Evolutionary conservation across 352 stramenopile species (phyloP).

Genomic region (Globisporangium lucens): DNA sequence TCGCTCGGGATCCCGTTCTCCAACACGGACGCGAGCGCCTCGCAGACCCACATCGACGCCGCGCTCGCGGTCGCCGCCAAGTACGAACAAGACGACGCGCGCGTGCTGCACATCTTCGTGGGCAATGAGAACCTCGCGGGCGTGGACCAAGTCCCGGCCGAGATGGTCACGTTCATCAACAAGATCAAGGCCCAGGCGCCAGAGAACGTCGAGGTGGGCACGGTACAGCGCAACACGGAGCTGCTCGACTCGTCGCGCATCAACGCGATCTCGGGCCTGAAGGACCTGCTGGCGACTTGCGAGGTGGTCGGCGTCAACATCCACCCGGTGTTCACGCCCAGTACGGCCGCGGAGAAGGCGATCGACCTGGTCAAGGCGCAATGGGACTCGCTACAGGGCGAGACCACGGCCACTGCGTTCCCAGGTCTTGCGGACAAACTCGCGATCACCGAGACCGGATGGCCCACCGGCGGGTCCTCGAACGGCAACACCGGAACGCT

Average conservation of each 20-base stretch:
- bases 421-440: constrained; percentile 47
- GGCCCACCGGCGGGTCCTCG: constrained; percentile 38
- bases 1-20: constrained; percentile 45
- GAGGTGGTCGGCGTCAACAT: constrained; percentile 75
- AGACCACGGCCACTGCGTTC: constrained; percentile 32
- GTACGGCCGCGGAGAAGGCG: constrained; percentile 30
- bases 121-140: constrained; percentile 56
- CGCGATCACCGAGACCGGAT: constrained; percentile 59
- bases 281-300: constrained; percentile 44
- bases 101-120: constrained; percentile 52
- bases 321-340: constrained; percentile 53
- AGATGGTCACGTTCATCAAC: constrained; percentile 42
- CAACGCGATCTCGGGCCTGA: constrained; percentile 27
- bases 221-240: constrained; percentile 52
- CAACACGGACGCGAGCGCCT: constrained; percentile 28
- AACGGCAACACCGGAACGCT: constrained; percentile 45
- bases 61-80: constrained; percentile 26
- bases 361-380: constrained; percentile 40
- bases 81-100: constrained; percentile 29
- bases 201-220: constrained; percentile 32
- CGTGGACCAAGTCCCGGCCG: constrained; percentile 26
- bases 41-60: constrained; percentile 32
- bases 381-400: constrained; percentile 40
- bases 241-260: constrained; percentile 39
- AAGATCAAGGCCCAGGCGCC: constrained; percentile 31